phyloP scores from a whole-genome alignment of 1,284 basidiomycete species.

The Trichosporon asahii region DNA sequence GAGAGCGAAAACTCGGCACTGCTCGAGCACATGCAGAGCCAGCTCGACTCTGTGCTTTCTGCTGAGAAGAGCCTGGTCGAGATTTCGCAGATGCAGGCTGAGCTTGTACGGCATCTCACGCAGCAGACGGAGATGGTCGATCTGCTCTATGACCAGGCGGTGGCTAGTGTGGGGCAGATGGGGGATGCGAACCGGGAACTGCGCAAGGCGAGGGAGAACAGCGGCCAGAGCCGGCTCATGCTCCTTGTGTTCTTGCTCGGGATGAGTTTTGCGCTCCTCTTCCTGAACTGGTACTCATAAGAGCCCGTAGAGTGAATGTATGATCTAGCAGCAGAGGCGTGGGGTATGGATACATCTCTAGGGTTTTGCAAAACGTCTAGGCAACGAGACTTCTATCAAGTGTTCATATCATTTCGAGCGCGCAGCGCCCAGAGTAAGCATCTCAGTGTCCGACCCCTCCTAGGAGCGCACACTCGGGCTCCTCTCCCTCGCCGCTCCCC shows the following conservation, averaged over 20 bases:
- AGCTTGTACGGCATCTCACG: slow-evolving; percentile 56
- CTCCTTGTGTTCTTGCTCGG: slow-evolving; percentile 57
- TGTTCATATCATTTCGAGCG: background rate
- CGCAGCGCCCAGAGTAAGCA: background rate
- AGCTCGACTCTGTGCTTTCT: slow-evolving; percentile 54
- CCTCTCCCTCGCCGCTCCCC: background rate
- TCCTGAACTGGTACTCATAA: slow-evolving; percentile 56
- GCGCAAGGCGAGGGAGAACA: slow-evolving; percentile 55
- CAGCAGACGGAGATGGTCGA: slow-evolving; percentile 58
- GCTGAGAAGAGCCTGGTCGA: slow-evolving; percentile 57
- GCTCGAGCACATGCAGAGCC: slow-evolving; percentile 55
- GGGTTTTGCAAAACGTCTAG: background rate
- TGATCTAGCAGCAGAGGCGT: background rate
- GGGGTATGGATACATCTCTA: slow-evolving; percentile 1
- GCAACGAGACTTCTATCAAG: background rate
- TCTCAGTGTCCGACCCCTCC: background rate
- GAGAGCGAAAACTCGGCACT: slow-evolving; percentile 57
- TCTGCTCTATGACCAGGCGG: slow-evolving; percentile 56
- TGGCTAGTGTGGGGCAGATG: slow-evolving; percentile 55
- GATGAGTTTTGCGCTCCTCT: slow-evolving; percentile 55
- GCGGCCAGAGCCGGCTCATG: slow-evolving; percentile 55
- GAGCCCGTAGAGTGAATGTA: background rate
- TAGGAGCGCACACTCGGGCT: background rate
- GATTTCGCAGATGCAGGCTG: slow-evolving; percentile 58
- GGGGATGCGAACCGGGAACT: slow-evolving; percentile 57